Percentiles rank a stretch among this genome's conserved stretches.
Evolutionary conservation across 352 stramenopile species (phyloP).

Genomic region (Phytophthora fragariae): DNA sequence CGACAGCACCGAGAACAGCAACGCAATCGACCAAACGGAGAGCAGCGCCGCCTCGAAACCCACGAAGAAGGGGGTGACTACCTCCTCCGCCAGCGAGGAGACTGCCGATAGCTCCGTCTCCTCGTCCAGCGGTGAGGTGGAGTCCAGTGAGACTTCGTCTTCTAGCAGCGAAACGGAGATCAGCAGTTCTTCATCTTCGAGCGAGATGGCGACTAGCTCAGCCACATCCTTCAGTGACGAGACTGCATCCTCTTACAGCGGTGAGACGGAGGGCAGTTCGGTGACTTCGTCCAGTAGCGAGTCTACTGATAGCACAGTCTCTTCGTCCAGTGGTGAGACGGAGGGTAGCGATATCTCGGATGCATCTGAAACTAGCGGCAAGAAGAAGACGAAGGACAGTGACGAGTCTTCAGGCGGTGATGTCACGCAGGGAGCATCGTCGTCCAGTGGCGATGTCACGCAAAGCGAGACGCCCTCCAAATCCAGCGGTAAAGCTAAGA

Average conservation of each 20-base stretch:
- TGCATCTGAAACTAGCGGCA: background rate
- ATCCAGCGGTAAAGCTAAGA: constrained; percentile 16
- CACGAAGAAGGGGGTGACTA: background rate
- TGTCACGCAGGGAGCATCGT: constrained; percentile 19
- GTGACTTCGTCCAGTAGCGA: background rate
- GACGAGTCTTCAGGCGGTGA: constrained; percentile 12
- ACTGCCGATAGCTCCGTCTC: background rate
- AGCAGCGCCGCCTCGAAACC: constrained; percentile 15
- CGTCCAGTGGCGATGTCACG: constrained; percentile 24
- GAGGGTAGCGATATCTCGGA: constrained; percentile 6
- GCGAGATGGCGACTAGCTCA: background rate
- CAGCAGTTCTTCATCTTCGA: background rate
- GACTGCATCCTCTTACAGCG: background rate
- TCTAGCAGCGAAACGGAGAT: constrained; percentile 6
- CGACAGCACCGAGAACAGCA: constrained; percentile 1
- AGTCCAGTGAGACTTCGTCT: constrained; percentile 6
- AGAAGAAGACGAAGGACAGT: constrained; percentile 2
- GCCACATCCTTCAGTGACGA: background rate
- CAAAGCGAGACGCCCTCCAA: constrained; percentile 23
- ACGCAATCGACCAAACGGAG: constrained; percentile 27
- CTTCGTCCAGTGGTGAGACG: constrained; percentile 23
- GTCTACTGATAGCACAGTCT: background rate
- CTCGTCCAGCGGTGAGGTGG: constrained; percentile 3
- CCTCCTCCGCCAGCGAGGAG: background rate
- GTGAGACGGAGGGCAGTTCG: constrained; percentile 6